Evolutionary conservation across 495 filamentous ascomycete species (phyloP), one percentile per base, ranked within the genome.

Genomic region (Hypoxylon crocopeplum): DNA sequence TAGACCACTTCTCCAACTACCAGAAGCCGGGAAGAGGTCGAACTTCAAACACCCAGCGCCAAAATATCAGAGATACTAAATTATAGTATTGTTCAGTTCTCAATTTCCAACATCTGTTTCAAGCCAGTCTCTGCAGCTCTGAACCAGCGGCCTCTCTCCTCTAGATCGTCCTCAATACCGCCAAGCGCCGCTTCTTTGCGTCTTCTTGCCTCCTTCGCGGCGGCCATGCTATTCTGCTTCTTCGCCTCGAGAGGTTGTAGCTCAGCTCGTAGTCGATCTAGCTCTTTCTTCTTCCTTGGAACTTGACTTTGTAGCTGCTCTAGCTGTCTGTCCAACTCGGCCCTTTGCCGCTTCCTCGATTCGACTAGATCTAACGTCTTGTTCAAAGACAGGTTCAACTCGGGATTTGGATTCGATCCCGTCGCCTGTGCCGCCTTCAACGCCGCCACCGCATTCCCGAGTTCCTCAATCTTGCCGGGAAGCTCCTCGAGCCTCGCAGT

Each of bases 91-190:
- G 20, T 32, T 51, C 45, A 71, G 19, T 29, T 17, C 5, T 66
- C 17, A 21, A 70, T 57, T 27, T 73, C 86, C 50, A 94, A 75
- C 68, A 95, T 77, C 40, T 81, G 81, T 62, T 82, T 86, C 70
- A 96, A 74, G 1, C 80, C 84, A 11, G 77, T 74, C 70, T 93
- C 90, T 1, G 86, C 83, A 22, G 87, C 86, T 56, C 84, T 83
- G 67, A 88, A 88, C 92, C 92, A 97, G 64, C 90, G 76, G 12
- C 90, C 92, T 71, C 84, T 83, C 72, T 91, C 87, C 67, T 95
- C 91, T 17, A 95, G 70, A 48, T 93, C 90, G 70, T 94, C 90
- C 46, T 84, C 87, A 22, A 87, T 82, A 0, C 86, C 85, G 39
- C 85, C 77, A 21, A 76, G 71, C 13, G 79, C 85, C 27, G 86